These are phyloP conservation scores for Kondoa malvinella DNA, from an alignment of 768 basidiomycete genomes.

Conservation along the genomic window DNA sequence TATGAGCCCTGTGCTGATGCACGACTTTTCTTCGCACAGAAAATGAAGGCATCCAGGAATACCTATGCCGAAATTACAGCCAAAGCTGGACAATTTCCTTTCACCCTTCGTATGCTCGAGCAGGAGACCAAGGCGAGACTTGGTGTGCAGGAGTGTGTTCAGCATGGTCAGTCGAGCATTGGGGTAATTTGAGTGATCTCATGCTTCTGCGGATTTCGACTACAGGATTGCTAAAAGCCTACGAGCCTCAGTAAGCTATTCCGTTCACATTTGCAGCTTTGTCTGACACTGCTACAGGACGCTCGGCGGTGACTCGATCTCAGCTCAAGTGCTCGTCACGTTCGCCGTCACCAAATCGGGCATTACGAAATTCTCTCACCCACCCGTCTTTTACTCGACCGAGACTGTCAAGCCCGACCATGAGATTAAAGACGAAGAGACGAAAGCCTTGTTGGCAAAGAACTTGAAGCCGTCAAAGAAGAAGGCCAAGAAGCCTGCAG, in stretches of 20 bases:
- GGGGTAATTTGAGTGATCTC: constrained; percentile 58
- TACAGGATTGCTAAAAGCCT: neutral
- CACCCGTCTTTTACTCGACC: constrained; percentile 81
- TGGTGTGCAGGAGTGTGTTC: constrained; percentile 88
- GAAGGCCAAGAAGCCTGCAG: constrained; percentile 37
- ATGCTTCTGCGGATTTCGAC: neutral
- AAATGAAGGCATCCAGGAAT: constrained; percentile 93
- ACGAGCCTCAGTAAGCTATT: constrained; percentile 1
- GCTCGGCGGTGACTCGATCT: constrained; percentile 31
- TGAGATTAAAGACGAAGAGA: constrained; percentile 68
- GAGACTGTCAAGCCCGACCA: constrained; percentile 80
- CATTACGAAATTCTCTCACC: constrained; percentile 67
- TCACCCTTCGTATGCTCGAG: constrained; percentile 82
- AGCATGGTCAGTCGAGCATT: constrained; percentile 84
- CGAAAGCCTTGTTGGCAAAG: constrained; percentile 60
- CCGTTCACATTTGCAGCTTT: constrained; percentile 52
- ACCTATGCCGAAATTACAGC: constrained; percentile 95
- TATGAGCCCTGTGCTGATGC: neutral
- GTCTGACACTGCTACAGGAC: constrained; percentile 39
- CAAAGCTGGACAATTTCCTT: constrained; percentile 95
- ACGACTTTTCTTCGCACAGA: constrained; percentile 29
- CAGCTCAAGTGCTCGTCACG: constrained; percentile 94
- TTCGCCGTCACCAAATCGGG: constrained; percentile 81
- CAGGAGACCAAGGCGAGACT: constrained; percentile 91
- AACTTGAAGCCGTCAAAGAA: constrained; percentile 78